Evolutionary conservation across 2,329 filamentous ascomycete species (phyloP).

Genomic region (Teratosphaeria destructans): DNA sequence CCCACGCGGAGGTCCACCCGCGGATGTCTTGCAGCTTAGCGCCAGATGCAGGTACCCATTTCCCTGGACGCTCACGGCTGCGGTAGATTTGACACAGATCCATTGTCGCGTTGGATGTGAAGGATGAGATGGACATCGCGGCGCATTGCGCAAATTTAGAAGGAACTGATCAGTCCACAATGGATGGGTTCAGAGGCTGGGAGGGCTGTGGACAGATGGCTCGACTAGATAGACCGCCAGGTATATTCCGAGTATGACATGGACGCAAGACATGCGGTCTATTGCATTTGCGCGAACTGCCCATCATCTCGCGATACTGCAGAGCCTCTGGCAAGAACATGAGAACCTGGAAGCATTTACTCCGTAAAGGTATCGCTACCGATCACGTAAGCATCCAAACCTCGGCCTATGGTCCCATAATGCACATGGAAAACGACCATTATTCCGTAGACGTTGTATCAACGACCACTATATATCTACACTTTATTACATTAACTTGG

Average conservation of each 20-base stretch:
- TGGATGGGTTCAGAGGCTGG: no score
- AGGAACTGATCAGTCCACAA: no score
- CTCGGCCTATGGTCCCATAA: background rate
- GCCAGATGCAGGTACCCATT: conserved; percentile 8
- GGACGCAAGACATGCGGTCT: no score
- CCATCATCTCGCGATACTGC: no score
- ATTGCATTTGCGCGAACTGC: no score
- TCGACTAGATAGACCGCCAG: no score
- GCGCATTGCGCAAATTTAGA: background rate
- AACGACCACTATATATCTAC: no score
- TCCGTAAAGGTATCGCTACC: background rate
- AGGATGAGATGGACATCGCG: background rate
- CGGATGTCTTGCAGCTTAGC: conserved; percentile 4
- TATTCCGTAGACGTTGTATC: no score
- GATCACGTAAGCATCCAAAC: background rate
- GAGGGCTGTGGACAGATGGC: no score
- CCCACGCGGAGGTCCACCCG: background rate
- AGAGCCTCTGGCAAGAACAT: background rate
- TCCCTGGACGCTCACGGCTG: background rate
- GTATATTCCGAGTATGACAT: no score
- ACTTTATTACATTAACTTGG: no score
- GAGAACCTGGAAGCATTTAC: background rate
- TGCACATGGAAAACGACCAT: background rate
- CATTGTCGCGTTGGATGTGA: background rate
- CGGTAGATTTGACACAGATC: background rate